phyloP scores from a whole-genome alignment of 139 green algal genomes.

The Coelastrella sp. region DNA sequence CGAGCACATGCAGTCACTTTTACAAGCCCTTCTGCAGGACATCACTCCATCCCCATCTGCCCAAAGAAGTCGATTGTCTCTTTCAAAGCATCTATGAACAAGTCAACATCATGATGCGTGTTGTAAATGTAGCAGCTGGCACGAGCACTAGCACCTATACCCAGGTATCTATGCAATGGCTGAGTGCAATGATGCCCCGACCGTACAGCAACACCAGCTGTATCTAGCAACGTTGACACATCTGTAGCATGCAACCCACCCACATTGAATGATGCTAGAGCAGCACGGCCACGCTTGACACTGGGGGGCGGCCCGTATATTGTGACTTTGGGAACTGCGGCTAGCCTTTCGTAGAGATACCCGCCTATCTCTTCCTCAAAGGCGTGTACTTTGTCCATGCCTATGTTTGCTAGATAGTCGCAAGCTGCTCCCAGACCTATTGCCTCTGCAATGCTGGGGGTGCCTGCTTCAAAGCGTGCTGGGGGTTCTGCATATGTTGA shows the following conservation, averaged over 20 bases:
- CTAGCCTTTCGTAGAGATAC: constrained; percentile 74
- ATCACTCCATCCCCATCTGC: constrained; percentile 39
- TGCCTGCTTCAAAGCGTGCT: constrained; percentile 96
- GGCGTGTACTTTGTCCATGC: constrained; percentile 69
- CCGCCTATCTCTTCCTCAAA: constrained; percentile 88
- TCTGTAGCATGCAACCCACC: constrained; percentile 96
- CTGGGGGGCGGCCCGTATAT: constrained; percentile 90
- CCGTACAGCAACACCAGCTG: constrained; percentile 89
- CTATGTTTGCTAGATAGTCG: constrained; percentile 74
- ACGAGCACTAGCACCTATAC: constrained; percentile 84
- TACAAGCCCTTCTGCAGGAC: no score
- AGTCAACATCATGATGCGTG: constrained; percentile 91
- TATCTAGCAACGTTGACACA: constrained; percentile 94
- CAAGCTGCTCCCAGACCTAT: constrained; percentile 71
- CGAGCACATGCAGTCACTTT: no score
- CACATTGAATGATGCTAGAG: constrained; percentile 96
- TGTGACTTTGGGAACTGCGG: constrained; percentile 73
- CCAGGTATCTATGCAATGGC: constrained; percentile 92
- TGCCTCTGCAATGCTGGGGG: constrained; percentile 94
- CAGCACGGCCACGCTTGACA: constrained; percentile 69
- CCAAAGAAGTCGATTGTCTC: constrained; percentile 93
- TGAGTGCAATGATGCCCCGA: constrained; percentile 99
- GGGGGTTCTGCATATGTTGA: constrained; percentile 95
- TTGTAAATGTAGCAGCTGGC: constrained; percentile 98
- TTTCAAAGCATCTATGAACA: constrained; percentile 86